phyloP scores from a whole-genome alignment of 352 stramenopile species.

The Phytophthora brassicae region DNA sequence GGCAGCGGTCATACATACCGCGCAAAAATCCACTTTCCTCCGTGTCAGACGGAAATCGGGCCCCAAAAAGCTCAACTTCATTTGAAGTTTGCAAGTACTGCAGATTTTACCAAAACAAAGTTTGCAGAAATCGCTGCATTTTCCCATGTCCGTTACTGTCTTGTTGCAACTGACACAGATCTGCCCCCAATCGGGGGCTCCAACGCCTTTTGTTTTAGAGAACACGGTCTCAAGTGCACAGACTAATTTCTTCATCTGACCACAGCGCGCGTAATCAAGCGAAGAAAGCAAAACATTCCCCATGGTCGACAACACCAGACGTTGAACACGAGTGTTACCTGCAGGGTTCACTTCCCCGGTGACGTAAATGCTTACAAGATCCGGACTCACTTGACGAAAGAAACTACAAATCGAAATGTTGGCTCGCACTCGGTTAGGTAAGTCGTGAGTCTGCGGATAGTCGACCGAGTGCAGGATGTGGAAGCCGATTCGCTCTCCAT shows the following conservation, averaged over 20 bases:
- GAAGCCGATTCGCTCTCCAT: conserved; percentile 13
- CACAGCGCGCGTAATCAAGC: conserved; percentile 11
- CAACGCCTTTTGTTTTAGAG: background rate
- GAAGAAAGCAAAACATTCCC: conserved; percentile 9
- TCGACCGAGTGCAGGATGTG: conserved; percentile 26
- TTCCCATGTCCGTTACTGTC: conserved; percentile 22
- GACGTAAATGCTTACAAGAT: conserved; percentile 10
- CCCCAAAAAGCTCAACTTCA: conserved; percentile 32
- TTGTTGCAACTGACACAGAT: background rate
- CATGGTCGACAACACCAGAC: conserved; percentile 12
- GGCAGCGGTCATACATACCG: conserved; percentile 4
- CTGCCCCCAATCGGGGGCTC: background rate
- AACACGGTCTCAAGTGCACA: conserved; percentile 4
- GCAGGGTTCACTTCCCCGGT: conserved; percentile 13
- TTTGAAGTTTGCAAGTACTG: conserved; percentile 12
- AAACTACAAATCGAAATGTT: conserved; percentile 8
- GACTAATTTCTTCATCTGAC: conserved; percentile 7
- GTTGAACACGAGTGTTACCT: conserved; percentile 1
- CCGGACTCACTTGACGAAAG: conserved; percentile 8
- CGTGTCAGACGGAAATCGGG: conserved; percentile 10
- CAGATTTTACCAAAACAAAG: conserved; percentile 13
- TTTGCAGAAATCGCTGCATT: conserved; percentile 19
- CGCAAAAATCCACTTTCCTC: conserved; percentile 30
- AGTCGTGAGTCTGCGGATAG: conserved; percentile 16
- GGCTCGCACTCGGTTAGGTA: conserved; percentile 15